These are phyloP conservation scores for Aphanomyces astaci DNA, from an alignment of 352 stramenopile genomes.

Conservation along the genomic window DNA sequence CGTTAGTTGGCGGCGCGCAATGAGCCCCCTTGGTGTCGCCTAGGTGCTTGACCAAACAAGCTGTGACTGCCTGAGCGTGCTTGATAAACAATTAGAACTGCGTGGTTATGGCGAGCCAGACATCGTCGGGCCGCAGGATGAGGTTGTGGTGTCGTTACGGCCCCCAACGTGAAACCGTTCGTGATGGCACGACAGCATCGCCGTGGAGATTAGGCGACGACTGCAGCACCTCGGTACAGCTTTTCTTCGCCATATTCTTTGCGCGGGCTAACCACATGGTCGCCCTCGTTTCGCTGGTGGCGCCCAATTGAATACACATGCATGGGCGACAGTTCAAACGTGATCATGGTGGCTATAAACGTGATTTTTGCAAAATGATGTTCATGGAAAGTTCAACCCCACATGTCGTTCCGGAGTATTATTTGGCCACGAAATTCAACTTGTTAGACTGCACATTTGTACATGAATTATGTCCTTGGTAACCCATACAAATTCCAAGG, in stretches of 20 bases:
- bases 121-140: slow-evolving; percentile 12
- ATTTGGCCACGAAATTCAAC: too few species aligned
- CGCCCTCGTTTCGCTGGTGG: neutral
- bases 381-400: too few species aligned
- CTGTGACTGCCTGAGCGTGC: neutral
- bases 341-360: neutral
- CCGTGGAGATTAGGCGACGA: neutral
- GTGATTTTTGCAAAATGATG: neutral
- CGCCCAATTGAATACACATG: neutral
- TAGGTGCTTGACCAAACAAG: slow-evolving; percentile 8
- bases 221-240: neutral
- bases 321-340: neutral
- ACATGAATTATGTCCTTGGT: neutral
- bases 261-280: neutral
- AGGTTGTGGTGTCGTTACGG: slow-evolving; percentile 18
- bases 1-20: neutral
- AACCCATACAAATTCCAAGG: neutral
- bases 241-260: slow-evolving; percentile 11
- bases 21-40: neutral
- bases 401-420: too few species aligned
- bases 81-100: slow-evolving; percentile 8
- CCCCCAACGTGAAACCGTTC: neutral
- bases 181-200: neutral
- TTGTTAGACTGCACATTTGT: neutral
- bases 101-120: slow-evolving; percentile 17